phyloP scores from a whole-genome alignment of 164 flowering plant species.

The Platanus orientalis region DNA sequence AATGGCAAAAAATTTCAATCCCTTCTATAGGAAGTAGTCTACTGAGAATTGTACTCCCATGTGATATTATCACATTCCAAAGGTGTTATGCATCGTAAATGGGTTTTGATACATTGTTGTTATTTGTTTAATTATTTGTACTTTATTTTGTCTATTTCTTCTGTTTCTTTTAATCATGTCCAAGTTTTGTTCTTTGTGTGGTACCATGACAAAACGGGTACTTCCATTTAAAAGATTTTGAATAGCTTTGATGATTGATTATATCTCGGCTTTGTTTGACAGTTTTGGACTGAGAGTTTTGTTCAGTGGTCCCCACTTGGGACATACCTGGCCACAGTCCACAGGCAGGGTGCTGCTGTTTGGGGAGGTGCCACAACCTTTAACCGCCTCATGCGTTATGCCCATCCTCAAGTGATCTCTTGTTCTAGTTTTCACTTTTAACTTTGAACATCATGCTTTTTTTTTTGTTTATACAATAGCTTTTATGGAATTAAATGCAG shows the following conservation, averaged over 20 bases:
- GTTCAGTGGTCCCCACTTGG: slow-evolving; percentile 99
- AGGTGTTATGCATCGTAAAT: too few species aligned
- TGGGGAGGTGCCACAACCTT: slow-evolving; percentile 94
- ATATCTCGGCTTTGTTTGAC: slow-evolving; percentile 16
- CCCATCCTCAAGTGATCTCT: slow-evolving; percentile 69
- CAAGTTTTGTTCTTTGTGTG: too few species aligned
- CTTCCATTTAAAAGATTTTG: background rate
- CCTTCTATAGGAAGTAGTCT: too few species aligned
- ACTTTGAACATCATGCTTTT: background rate
- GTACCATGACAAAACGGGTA: too few species aligned
- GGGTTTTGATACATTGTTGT: too few species aligned
- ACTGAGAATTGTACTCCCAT: too few species aligned
- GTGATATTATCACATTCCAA: too few species aligned
- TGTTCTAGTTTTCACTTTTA: background rate
- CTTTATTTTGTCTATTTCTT: too few species aligned
- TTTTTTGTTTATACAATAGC: background rate
- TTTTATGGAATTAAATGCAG: slow-evolving; percentile 30
- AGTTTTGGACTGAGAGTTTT: slow-evolving; percentile 96
- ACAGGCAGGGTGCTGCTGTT: slow-evolving; percentile 92
- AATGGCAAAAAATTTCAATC: too few species aligned
- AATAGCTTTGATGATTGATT: background rate
- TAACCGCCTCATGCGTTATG: slow-evolving; percentile 79
- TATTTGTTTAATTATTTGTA: too few species aligned
- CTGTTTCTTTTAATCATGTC: too few species aligned
- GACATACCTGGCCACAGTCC: slow-evolving; percentile 88